Evolutionary conservation across 345 rosid genomes (phyloP), one percentile per base, ranked within the genome.

Genomic region (Pugionium cornutum): DNA sequence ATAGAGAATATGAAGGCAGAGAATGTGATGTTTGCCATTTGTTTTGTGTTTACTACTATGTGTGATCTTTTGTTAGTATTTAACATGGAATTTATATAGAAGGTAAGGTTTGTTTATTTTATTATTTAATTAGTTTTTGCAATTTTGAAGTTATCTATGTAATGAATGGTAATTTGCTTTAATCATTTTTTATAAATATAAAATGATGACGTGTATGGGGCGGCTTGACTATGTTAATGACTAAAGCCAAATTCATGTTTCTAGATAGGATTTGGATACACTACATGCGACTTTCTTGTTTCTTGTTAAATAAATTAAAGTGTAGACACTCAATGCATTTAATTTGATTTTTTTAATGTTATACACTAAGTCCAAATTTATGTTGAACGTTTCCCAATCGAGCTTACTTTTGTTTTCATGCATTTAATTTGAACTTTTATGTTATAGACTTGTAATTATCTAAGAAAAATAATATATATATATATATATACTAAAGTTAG

Each of bases 221-320:
- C 75, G 64, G 75, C 69, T 71, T 63, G 70, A 71, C 56, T 56
- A 56, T 29, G 31, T 66, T 28, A 18, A 39, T 51, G 53, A 7
- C 43, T 64, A 4, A 4, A 44, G 7, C 25, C 4, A 10, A 55
- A 56, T 28, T 31, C 18, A 39, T 40, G n/a, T 48, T 71, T 71
- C 52, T 71, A 63, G 69, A 47, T 63, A 59, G 18, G 41, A 6
- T 37, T 5, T 37, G 41, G 40, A 44, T 59, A 32, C 30, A 60
- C 64, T 2, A 58, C 51, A 30, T 30, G 28, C 31, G 49, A 9
- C 26, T 41, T 57, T 57, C 35, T 57, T 40, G 34, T 30, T 49
- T 28, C 4, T 47, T 6, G 7, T 46, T 7, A 40, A 40, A 9
- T 9, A 40, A 1, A 39, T 0, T 8, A 5, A 2, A 44, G 5